Evolutionary conservation across 805 yeast genomes (phyloP), one percentile per base, ranked within the genome.

Genomic region (Starmerella apicola): DNA sequence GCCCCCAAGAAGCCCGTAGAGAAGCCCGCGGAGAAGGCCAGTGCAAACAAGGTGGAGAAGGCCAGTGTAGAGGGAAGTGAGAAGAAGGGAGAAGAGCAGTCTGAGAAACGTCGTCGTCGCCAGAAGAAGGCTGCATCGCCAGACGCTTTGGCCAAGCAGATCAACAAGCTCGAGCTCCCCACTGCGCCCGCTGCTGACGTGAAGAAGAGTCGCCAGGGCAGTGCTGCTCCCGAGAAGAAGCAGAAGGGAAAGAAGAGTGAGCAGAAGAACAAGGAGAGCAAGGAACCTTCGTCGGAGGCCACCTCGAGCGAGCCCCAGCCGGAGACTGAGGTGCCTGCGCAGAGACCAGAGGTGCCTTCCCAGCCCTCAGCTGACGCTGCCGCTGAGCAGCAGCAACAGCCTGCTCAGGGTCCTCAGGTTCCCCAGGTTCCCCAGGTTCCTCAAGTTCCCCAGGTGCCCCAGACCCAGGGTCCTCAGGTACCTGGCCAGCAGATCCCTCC

Each of bases 131-230:
- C 42, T 13, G 41, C 44, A 10, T 24, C 47, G n/a, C 28, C 34
- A 16, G 30, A 30, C 18, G 48, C 34, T 13, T 42, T 35, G 12
- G 22, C 48, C 21, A 36, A 26, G 13, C 37, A 38, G 38, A 20
- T 44, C 9, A 39, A 41, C 15, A 37, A 35, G 38, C 41, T 41
- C 17, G 42, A 37, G 13, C 34, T 44, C 29, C 47, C 47, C 9
- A 44, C 38, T 41, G 42, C 30, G 5, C 44, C 47, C 3, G 42
- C 47, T 20, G 42, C 47, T 1, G 47, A 44, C 36, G 24, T 12
- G 17, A 32, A 32, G 27, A 13, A 22, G 25, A 35, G 34, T 22
- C 23, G 22, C 16, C 35, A 5, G 34, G 32, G 34, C 36, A 35
- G 37, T 6, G 30, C 17, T 23, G 17, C 8, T 18, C 22, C 7